These are phyloP conservation scores for Xylaria polymorpha DNA, from an alignment of 2,329 filamentous ascomycete genomes.

Conservation along the genomic window DNA sequence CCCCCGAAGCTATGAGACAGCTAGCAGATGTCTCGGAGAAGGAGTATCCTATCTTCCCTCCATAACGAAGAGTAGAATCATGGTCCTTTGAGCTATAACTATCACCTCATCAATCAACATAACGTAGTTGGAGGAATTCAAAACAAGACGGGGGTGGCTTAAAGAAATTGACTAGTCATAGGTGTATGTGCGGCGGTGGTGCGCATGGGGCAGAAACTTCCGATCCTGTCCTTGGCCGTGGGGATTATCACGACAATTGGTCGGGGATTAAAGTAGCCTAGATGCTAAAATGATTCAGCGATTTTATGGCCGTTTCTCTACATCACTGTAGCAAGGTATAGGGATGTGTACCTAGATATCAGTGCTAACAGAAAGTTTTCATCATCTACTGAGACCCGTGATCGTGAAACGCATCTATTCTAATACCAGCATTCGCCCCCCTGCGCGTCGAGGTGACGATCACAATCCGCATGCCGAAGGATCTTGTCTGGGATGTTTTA, in stretches of 20 bases:
- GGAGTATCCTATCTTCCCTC: too few species aligned
- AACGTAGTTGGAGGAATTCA: background rate
- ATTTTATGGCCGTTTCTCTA: background rate
- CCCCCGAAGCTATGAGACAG: background rate
- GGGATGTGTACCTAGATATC: too few species aligned
- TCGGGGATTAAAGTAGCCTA: background rate
- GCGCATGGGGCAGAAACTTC: background rate
- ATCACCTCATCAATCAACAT: too few species aligned
- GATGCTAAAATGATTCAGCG: background rate
- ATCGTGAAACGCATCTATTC: too few species aligned
- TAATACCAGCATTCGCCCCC: too few species aligned
- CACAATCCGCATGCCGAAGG: too few species aligned
- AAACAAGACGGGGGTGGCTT: background rate
- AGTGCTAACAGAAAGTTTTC: too few species aligned
- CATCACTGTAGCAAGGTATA: background rate
- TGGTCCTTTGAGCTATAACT: too few species aligned
- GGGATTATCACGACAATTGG: background rate
- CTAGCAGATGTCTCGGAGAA: too few species aligned
- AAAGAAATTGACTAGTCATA: background rate
- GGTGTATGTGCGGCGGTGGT: background rate
- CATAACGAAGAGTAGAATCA: too few species aligned
- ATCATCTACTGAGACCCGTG: too few species aligned
- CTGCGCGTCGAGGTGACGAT: too few species aligned
- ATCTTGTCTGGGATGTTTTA: background rate
- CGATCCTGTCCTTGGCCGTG: background rate